Percentiles rank a stretch among this genome's conserved stretches.
These are phyloP conservation scores for Erythrophleum ivorense DNA, from an alignment of 331 rosid genomes.

Conservation along the genomic window DNA sequence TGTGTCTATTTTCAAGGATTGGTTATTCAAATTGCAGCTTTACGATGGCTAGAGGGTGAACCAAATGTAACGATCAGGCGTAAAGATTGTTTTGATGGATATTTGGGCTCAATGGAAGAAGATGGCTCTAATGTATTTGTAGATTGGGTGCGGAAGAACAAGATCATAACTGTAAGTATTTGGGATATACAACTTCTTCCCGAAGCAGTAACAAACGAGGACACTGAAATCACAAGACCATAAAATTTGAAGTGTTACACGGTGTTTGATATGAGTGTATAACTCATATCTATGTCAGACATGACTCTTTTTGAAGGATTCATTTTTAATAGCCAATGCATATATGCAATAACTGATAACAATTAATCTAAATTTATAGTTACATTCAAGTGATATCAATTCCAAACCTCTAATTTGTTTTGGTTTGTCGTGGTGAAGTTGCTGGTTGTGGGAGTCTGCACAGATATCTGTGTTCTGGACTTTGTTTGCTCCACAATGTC, in stretches of 20 bases:
- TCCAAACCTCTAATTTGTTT: not conserved
- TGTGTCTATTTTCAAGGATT: not conserved
- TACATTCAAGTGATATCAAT: not conserved
- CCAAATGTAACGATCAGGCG: constrained; percentile 61
- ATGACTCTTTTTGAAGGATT: too few species aligned
- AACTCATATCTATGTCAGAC: too few species aligned
- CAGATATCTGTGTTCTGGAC: constrained; percentile 70
- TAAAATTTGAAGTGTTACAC: too few species aligned
- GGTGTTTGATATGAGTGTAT: too few species aligned
- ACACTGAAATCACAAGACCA: too few species aligned
- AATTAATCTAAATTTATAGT: not conserved
- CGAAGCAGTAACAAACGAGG: too few species aligned
- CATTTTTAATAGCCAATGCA: too few species aligned
- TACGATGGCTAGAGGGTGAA: constrained; percentile 67
- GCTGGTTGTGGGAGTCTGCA: constrained; percentile 70
- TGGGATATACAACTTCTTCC: not conserved
- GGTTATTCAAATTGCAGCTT: constrained; percentile 43
- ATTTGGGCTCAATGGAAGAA: constrained; percentile 61
- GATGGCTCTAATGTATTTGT: constrained; percentile 80
- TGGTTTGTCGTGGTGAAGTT: constrained; percentile 45
- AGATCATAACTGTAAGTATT: constrained; percentile 56
- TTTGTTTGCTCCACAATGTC: constrained; percentile 69
- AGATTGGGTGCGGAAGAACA: constrained; percentile 67
- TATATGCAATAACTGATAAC: too few species aligned
- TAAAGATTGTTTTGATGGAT: constrained; percentile 74